Evolutionary conservation across 2,329 filamentous ascomycete genomes (phyloP).

Genomic region (Aspergillus bombycis): DNA sequence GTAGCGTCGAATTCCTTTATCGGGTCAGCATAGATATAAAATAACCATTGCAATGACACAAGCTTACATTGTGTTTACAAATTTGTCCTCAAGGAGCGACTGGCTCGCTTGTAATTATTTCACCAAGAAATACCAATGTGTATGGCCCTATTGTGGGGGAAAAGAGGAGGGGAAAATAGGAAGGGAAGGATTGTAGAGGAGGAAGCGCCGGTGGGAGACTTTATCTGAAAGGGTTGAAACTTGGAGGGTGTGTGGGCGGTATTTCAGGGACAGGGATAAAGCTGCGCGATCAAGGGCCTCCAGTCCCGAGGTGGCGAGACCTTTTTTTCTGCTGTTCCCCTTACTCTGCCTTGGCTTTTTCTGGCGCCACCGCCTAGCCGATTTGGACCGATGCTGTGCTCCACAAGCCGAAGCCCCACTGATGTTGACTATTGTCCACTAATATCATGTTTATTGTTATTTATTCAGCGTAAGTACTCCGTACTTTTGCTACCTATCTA

Average conservation of each 20-base stretch:
- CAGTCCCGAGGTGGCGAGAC: slow-evolving; percentile 42
- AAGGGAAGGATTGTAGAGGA: background rate
- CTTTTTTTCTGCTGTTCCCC: slow-evolving; percentile 22
- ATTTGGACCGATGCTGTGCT: slow-evolving; percentile 26
- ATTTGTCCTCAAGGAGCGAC: background rate
- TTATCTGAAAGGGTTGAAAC: background rate
- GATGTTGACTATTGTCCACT: slow-evolving; percentile 5
- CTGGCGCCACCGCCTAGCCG: slow-evolving; percentile 39
- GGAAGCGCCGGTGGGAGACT: background rate
- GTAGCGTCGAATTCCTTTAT: slow-evolving; percentile 51
- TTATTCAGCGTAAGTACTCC: background rate
- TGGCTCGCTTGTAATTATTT: background rate
- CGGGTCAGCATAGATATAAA: background rate
- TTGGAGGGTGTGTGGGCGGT: slow-evolving; percentile 12
- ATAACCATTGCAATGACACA: background rate
- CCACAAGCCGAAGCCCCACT: background rate
- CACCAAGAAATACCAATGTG: background rate
- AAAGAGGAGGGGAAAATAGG: background rate
- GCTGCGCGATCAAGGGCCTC: slow-evolving; percentile 22
- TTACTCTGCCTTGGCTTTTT: slow-evolving; percentile 20
- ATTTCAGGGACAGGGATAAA: slow-evolving; percentile 24
- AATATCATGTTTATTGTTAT: background rate
- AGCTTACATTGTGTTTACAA: slow-evolving; percentile 26
- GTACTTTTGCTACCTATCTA: background rate
- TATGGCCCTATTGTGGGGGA: background rate